Base-by-base conservation (phyloP, 345 rosid genomes). In the Populus alba region DNA sequence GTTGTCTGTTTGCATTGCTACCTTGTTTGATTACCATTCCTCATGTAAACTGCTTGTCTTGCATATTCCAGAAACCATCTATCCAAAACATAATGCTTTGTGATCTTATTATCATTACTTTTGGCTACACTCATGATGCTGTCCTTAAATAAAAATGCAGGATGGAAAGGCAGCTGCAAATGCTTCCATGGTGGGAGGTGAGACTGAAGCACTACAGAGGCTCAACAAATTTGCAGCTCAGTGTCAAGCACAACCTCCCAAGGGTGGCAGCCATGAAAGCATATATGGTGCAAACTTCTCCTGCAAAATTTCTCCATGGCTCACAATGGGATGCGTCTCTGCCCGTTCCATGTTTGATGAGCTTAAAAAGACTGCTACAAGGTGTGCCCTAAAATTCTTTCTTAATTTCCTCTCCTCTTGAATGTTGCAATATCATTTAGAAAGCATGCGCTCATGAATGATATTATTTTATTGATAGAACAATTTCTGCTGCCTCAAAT, bases 301-400 rank as follows among this genome's bases (percentile, higher is more conserved):
- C 59, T 90, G 96, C 90, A 97, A 97, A 82, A 92, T 97, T 47
- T 93, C 98, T 75, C 97, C 99, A 53, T 97, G 99, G 99, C 87
- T 97, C 63, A 89, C 91, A 45, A 85, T 81, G 84, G 99, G 99
- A 74, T 91, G 95, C 86, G 81, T 94, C 75, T 94, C 99, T 83
- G 98, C 99, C 51, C 92, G 99, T 45, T 84, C 87, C 85, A 88
- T 97, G 91, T 92, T 92, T 75, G 93, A 92, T 71, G 98, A 97
- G 87, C 90, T 94, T n/a, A 94, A 91, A 90, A 94, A 89, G 88
- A 86, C 96, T 55, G 87, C 90, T 37, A 65, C 86, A 43, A 85
- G 90, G 97, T 92, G 78, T 83, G 59, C 63, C 63, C 47, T 25
- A 17, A 27, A 41, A 17, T 25, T 35, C 20, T 39, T 51, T 38